Conservation (phyloP, 805 yeast genomes). For the Candida sonorensis region DNA sequence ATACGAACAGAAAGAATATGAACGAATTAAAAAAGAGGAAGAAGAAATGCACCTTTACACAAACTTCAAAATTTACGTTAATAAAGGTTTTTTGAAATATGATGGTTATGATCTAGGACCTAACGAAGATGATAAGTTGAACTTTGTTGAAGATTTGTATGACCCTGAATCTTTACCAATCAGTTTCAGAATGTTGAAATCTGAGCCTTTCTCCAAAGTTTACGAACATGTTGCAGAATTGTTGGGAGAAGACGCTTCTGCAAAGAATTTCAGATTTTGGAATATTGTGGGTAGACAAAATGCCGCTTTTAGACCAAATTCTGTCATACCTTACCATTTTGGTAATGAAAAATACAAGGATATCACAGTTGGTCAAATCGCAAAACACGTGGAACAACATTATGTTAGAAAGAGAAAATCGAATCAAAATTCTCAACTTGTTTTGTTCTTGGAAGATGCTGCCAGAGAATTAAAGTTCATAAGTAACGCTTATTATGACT, state of each 20-base stretch:
- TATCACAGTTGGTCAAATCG: slow-evolving; percentile 44
- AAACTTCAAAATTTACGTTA: slow-evolving; percentile 50
- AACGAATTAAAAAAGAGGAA: slow-evolving; percentile 45
- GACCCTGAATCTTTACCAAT: slow-evolving; percentile 42
- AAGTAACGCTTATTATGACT: slow-evolving; percentile 17
- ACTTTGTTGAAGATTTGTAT: slow-evolving; percentile 44
- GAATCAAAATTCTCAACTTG: slow-evolving; percentile 37
- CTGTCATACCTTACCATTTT: slow-evolving; percentile 26
- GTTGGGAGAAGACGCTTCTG: slow-evolving; percentile 28
- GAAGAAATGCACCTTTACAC: slow-evolving; percentile 68
- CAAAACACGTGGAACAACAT: slow-evolving; percentile 28
- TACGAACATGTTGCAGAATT: slow-evolving; percentile 41
- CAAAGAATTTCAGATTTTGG: slow-evolving; percentile 49
- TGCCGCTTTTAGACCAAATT: slow-evolving; percentile 59
- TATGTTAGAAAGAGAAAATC: slow-evolving; percentile 28
- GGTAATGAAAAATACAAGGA: slow-evolving; percentile 23
- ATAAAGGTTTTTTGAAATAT: slow-evolving; percentile 46
- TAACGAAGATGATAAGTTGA: slow-evolving; percentile 39
- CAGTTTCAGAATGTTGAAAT: slow-evolving; percentile 47
- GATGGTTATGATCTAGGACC: slow-evolving; percentile 75
- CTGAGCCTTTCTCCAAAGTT: slow-evolving; percentile 45
- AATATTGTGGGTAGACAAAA: slow-evolving; percentile 61
- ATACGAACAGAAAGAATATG: slow-evolving; percentile 53
- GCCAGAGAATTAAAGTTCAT: slow-evolving; percentile 32
- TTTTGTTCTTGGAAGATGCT: slow-evolving; percentile 62